Evolutionary conservation across 345 rosid genomes (phyloP).

Genomic region (Gossypium mustelinum): DNA sequence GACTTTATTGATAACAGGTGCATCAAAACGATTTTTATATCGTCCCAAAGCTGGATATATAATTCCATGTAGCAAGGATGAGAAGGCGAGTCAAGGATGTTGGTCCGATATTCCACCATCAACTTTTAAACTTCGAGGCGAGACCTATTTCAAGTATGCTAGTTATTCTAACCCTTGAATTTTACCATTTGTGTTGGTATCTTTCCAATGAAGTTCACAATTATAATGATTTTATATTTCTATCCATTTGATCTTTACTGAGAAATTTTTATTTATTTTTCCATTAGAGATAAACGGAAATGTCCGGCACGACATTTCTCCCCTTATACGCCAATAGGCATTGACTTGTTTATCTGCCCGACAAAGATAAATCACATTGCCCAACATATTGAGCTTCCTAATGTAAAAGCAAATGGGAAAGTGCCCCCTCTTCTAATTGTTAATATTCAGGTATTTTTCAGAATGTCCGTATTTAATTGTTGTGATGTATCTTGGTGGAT

Average conservation of each 20-base stretch:
- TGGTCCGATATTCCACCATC: slow-evolving; percentile 76
- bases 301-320: slow-evolving; percentile 55
- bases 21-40: slow-evolving; percentile 52
- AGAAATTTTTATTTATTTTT: slow-evolving; percentile 3
- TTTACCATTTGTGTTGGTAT: not conserved
- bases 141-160: slow-evolving; percentile 64
- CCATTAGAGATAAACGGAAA: slow-evolving; percentile 75
- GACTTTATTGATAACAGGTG: slow-evolving; percentile 34
- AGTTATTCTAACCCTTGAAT: not conserved
- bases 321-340: slow-evolving; percentile 73
- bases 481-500: not conserved
- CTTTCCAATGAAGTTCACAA: not conserved
- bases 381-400: slow-evolving; percentile 83
- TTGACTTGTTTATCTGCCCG: slow-evolving; percentile 69
- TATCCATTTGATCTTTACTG: not conserved
- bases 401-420: slow-evolving; percentile 53
- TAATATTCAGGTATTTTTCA: slow-evolving; percentile 72
- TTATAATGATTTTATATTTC: not conserved
- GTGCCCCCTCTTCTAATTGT: slow-evolving; percentile 78
- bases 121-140: slow-evolving; percentile 59
- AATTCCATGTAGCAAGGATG: slow-evolving; percentile 41
- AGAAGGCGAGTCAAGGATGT: slow-evolving; percentile 47
- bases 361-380: slow-evolving; percentile 88
- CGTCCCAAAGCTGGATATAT: slow-evolving; percentile 59
- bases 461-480: not conserved